Evolutionary conservation across 2,329 filamentous ascomycete species (phyloP).

Genomic region (Xylogone sp.): DNA sequence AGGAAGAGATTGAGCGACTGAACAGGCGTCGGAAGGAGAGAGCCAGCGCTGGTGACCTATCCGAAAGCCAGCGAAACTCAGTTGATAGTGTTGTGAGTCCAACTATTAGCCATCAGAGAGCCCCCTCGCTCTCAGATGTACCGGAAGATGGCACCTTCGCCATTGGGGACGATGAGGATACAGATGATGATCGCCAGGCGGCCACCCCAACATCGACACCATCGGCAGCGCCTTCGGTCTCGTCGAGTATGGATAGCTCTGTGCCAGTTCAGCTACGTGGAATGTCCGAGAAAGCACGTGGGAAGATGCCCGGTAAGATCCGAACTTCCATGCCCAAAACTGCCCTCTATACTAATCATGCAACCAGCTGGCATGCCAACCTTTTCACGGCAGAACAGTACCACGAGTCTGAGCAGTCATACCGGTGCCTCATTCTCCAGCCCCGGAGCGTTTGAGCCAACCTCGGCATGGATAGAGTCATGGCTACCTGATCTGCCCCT

Average conservation of each 20-base stretch:
- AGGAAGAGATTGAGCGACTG: constrained; percentile 83
- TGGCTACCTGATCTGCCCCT: constrained; percentile 92
- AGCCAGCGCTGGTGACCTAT: constrained; percentile 39
- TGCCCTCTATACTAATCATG: constrained; percentile 9
- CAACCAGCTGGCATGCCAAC: constrained; percentile 62
- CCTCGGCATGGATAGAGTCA: constrained; percentile 80
- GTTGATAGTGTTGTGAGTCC: constrained; percentile 65
- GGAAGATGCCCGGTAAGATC: constrained; percentile 70
- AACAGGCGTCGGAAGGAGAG: constrained; percentile 66
- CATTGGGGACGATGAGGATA: constrained; percentile 77
- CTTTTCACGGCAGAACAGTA: constrained; percentile 89
- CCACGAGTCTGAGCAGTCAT: constrained; percentile 70
- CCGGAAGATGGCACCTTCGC: constrained; percentile 79
- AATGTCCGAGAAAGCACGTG: constrained; percentile 96
- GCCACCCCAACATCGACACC: constrained; percentile 58
- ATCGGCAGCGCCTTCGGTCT: constrained; percentile 62
- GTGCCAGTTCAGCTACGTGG: constrained; percentile 79
- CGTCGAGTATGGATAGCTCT: constrained; percentile 67
- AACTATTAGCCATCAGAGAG: constrained; percentile 46
- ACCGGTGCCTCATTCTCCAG: constrained; percentile 54
- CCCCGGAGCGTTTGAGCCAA: constrained; percentile 69
- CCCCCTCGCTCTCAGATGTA: constrained; percentile 60
- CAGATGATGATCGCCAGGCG: constrained; percentile 45
- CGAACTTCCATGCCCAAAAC: neutral
- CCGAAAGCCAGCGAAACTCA: constrained; percentile 51